Percentiles rank a stretch among this genome's conserved stretches.
Conservation (phyloP, 2,329 filamentous ascomycete genomes). For the Colletotrichum sidae region DNA sequence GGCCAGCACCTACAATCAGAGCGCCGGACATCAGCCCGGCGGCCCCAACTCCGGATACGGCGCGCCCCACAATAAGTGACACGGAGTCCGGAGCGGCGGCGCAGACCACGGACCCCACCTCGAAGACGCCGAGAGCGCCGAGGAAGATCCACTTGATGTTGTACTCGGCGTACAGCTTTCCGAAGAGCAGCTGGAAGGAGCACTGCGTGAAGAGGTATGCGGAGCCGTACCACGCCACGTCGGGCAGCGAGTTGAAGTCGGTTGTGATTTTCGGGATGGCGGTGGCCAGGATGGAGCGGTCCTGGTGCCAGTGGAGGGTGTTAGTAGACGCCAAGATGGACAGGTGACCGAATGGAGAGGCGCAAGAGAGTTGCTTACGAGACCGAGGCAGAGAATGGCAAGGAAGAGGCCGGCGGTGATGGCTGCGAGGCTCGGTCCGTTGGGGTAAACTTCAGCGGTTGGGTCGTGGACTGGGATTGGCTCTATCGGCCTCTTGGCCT, state of each 20-base stretch:
- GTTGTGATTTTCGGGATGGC: conserved; percentile 36
- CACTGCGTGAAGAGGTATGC: conserved; percentile 13
- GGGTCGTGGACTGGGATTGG: not conserved
- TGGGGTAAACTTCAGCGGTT: not conserved
- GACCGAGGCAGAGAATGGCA: conserved; percentile 29
- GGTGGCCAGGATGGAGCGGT: conserved; percentile 32
- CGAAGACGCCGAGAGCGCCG: conserved; percentile 52
- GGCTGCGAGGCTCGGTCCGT: conserved; percentile 15
- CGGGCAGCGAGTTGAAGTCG: conserved; percentile 32
- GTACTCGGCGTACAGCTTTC: conserved; percentile 66
- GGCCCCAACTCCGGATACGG: conserved; percentile 50
- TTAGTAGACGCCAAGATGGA: no score
- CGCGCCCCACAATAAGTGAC: conserved; percentile 54
- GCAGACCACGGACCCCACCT: conserved; percentile 58
- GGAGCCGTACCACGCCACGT: conserved; percentile 32
- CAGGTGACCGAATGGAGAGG: no score
- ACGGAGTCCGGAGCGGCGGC: conserved; percentile 51
- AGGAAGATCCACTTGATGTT: conserved; percentile 55
- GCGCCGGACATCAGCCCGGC: conserved; percentile 43
- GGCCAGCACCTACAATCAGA: not conserved
- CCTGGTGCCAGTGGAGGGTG: not conserved
- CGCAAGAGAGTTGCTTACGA: conserved; percentile 14
- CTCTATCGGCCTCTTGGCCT: not conserved
- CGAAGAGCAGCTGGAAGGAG: conserved; percentile 60
- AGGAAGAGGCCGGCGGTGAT: conserved; percentile 27